These are phyloP conservation scores for Leccinum fuscescens DNA, from an alignment of 1,284 basidiomycete species.

Conservation along the genomic window DNA sequence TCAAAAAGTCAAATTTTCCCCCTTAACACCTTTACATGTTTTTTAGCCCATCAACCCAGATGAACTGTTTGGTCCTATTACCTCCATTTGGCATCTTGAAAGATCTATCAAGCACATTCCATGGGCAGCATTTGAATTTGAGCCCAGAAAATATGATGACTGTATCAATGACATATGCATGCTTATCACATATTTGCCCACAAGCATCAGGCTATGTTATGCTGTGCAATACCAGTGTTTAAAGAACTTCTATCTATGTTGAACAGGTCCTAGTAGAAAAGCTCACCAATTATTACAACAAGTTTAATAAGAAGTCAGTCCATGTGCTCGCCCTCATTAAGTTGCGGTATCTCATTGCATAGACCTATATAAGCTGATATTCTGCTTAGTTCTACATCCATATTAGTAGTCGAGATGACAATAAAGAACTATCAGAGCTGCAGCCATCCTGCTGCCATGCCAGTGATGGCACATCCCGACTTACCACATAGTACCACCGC, in stretches of 20 bases:
- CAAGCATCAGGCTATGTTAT: neutral
- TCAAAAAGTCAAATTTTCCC: neutral
- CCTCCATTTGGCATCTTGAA: neutral
- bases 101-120: neutral
- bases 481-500: too few relatives aligned
- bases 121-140: neutral
- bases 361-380: neutral
- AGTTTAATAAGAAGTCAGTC: neutral
- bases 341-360: neutral
- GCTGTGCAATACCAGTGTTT: neutral
- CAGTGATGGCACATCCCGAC: too few relatives aligned
- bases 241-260: neutral
- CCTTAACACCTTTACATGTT: neutral
- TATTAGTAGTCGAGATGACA: neutral
- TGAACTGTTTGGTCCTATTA: neutral
- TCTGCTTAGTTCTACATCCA: neutral
- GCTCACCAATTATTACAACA: neutral
- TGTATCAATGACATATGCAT: neutral
- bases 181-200: neutral
- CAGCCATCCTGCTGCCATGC: too few relatives aligned
- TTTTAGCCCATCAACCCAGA: neutral
- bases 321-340: neutral
- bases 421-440: too few relatives aligned
- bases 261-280: neutral
- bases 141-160: neutral